Evolutionary conservation across 176 grass and related monocot species (phyloP), one percentile per base, ranked within the genome.

Genomic region (Oryza glumipatula): DNA sequence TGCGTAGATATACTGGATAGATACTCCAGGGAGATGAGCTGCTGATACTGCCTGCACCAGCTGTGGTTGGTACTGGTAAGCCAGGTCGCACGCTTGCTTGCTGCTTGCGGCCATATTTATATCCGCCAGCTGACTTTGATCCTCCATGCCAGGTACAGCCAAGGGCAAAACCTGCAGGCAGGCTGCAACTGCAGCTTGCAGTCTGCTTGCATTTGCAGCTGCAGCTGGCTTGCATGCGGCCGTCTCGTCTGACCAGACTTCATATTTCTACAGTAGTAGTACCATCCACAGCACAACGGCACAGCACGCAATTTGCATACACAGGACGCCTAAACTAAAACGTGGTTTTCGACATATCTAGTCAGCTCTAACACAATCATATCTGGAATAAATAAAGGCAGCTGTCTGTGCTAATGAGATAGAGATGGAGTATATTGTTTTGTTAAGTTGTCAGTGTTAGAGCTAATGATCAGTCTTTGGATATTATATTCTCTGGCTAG

Each of bases 111-210:
- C 74, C 23, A 36, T 54, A 56, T 71, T 58, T 47, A 44, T 39
- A 17, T 51, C 58, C 4, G 58, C 8, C 0, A 5, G 21, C 54
- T 39, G 22, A 1, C 24, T 74, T 74, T 11, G 17, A 46, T 84
- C 48, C 69, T 65, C 76, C 21, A 33, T 30, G 75, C 2, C 61
- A 51, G 73, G 64, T 68, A 24, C 68, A 45, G 86, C 46, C 78
- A 15, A 58, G 17, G 54, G 45, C 72, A 74, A 49, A 74, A 49
- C 38, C 39, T 48, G 26, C 26, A 47, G 70, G 9, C 68, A 47
- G 70, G 1, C 68, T 22, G 17, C 68, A 12, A 12, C 19, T n/a
- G 68, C 38, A n/a, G 28, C 28, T 30, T 30, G 38, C 68, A 22
- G 12, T 4, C 17, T 22, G 70, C 39, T 23, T 11, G 38, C 10